phyloP scores from a whole-genome alignment of 345 rosid genomes.

The Aurinia saxatilis region DNA sequence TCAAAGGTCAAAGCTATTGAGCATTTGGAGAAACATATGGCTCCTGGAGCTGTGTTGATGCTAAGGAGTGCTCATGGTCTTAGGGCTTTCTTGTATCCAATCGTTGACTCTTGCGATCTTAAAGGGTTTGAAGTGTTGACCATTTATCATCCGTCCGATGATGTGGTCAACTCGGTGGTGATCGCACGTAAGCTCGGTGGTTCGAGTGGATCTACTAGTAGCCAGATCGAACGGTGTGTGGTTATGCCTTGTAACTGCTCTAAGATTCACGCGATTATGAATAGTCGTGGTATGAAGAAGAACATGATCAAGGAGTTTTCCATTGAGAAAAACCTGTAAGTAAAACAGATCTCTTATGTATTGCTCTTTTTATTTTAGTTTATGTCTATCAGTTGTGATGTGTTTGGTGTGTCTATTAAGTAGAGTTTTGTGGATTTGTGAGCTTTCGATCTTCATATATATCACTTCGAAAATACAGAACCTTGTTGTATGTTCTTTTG shows the following conservation, averaged over 20 bases:
- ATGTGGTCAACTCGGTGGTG: slow-evolving; percentile 78
- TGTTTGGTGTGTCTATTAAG: background rate
- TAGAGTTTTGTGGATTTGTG: slow-evolving; percentile 9
- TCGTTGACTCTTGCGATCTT: slow-evolving; percentile 61
- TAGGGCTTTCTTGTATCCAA: slow-evolving; percentile 83
- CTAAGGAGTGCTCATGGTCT: slow-evolving; percentile 87
- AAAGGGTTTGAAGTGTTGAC: slow-evolving; percentile 65
- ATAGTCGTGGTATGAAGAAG: slow-evolving; percentile 36
- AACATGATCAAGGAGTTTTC: slow-evolving; percentile 46
- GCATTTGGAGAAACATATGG: slow-evolving; percentile 58
- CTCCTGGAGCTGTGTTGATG: slow-evolving; percentile 58
- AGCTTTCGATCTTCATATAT: slow-evolving; percentile 3
- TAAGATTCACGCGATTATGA: slow-evolving; percentile 42
- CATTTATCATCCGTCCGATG: slow-evolving; percentile 74
- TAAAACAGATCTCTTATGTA: slow-evolving; percentile 7
- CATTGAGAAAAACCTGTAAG: slow-evolving; percentile 7
- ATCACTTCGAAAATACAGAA: too few relatives aligned
- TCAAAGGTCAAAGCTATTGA: slow-evolving; percentile 46
- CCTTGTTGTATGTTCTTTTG: background rate
- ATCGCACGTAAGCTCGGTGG: slow-evolving; percentile 55
- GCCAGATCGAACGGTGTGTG: slow-evolving; percentile 15
- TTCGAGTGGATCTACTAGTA: background rate
- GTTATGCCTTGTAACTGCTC: slow-evolving; percentile 53
- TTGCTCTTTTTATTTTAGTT: background rate
- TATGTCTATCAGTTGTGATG: background rate